Base-by-base conservation (phyloP, 352 stramenopile species). In the Phytopythium montanum region DNA sequence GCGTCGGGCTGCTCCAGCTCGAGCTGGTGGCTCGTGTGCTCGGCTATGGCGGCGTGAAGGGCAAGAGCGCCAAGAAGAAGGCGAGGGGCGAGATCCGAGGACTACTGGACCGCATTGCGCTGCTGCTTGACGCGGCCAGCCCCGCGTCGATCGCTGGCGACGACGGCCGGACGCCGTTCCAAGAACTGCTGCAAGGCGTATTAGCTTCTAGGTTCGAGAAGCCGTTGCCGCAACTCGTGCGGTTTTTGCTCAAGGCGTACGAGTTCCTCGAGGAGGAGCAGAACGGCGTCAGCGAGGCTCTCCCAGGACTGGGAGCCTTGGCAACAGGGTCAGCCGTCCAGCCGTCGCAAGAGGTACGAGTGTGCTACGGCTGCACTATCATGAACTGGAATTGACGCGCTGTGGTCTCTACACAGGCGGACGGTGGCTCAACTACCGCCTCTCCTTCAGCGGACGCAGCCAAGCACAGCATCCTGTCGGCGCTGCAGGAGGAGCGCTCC, bases 41-140 rank as follows among this genome's bases (percentile, higher is more conserved):
- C 28, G 52, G 55, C 41, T 88, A 76, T 44, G 57, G 64, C 39
- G 34, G 8, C 1, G 69, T 63, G 7, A 79, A 50, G 9, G 67
- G 53, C 16, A 79, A 68, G 49, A 61, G 67, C 12, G 60, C 76
- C 53, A 73, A 63, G 48, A 85, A 79, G 58, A 19, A 31, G 14
- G 25, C 64, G 54, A 87, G 76, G 64, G 90, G 79, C 31, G 83
- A 95, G 66, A 74, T 92, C 26, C 68, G 76, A 19, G 67, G 71
- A 12, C 66, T 95, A 6, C 52, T 93, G 61, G 85, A 92, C n/a
- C 75, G 81, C 13, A 72, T 93, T 19, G 85, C 85, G 18, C 63
- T 95, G 61, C 64, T 90, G 19, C 62, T 93, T 48, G 85, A 93
- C 34, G 82, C 83, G 12, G 79, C 76, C 0, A 92, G 85, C 29